Evolutionary conservation across 2,329 filamentous ascomycete genomes (phyloP).

Genomic region (Epichloe sp.): DNA sequence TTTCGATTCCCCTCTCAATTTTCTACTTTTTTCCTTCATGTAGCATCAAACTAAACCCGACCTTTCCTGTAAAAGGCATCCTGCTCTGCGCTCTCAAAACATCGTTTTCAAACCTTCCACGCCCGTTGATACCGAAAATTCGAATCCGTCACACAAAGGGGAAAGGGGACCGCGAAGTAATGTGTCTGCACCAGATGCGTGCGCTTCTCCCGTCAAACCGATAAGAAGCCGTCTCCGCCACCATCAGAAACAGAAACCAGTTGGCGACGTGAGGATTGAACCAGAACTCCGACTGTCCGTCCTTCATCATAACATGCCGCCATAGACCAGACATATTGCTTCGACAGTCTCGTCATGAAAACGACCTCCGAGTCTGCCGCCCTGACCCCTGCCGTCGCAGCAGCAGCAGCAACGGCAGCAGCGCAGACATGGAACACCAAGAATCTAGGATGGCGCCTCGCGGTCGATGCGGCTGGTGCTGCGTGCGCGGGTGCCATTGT

Average conservation of each 20-base stretch:
- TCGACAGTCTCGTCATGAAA: not conserved
- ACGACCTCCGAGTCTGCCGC: not conserved
- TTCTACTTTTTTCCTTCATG: too few species aligned
- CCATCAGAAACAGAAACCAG: not conserved
- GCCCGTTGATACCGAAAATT: not conserved
- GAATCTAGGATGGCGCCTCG: constrained; percentile 53
- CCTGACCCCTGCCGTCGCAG: not conserved
- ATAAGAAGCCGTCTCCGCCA: not conserved
- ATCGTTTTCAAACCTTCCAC: not conserved
- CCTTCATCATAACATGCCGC: not conserved
- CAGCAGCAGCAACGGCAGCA: not conserved
- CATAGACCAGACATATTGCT: not conserved
- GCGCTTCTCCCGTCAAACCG: not conserved
- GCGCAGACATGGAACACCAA: constrained; percentile 55
- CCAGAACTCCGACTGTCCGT: too few species aligned
- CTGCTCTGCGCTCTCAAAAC: not conserved
- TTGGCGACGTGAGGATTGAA: too few species aligned
- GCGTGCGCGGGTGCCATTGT: constrained; percentile 61
- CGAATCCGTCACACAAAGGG: not conserved
- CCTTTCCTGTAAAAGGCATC: too few species aligned
- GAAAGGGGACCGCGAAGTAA: not conserved
- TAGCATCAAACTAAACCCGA: too few species aligned
- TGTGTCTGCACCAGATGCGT: not conserved
- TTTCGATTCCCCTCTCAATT: too few species aligned
- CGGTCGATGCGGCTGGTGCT: constrained; percentile 56